Base-by-base conservation (phyloP, 169 alveolate species). In the Plasmodium ovale region DNA sequence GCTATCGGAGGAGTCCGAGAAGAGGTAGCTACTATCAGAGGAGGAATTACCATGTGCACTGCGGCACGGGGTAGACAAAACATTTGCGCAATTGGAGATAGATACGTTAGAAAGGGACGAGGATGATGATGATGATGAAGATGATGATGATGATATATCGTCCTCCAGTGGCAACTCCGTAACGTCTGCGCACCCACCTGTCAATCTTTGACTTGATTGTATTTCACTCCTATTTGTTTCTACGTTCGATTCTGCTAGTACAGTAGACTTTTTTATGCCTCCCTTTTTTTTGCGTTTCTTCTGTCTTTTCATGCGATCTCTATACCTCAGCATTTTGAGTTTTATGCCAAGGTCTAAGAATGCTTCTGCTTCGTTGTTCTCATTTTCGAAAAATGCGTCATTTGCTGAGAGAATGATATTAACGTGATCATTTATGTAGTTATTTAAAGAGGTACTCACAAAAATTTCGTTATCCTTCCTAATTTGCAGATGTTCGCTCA, bases 401-500 rank as follows among this genome's bases (percentile, higher is more conserved):
- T 23, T 35, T 5, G 27, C 23, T 23, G 64, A 1, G 10, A 23
- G 21, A 14, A 79, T 51, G 12, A 62, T 10, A 29, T 47, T 33
- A 27, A 65, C 29, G 16, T 79, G 56, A 14, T 79, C 70, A 42
- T 79, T 79, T 5, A 79, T 79, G 56, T 79, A 79, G 21, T 79
- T 71, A 65, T 79, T 79, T 42, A 79, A 56, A 0, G 56, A 23
- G 21, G 3, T 14, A 21, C 77, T 64, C 35, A 79, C 35, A 42
- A 53, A 64, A 3, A 79, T 65, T 16, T 79, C 33, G 19, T 79
- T 79, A 70, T 79, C 67, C 51, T 64, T 51, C 35, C 58, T 44
- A 4, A 79, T 79, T 53, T 44, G 9, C 23, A 79, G 58, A 33
- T 79, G 89, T 29, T 79, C 89, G 44, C 89, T 64, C 35, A 65